These are phyloP conservation scores for Penicillium atrosanguineum DNA, from an alignment of 495 filamentous ascomycete species.

Conservation along the genomic window DNA sequence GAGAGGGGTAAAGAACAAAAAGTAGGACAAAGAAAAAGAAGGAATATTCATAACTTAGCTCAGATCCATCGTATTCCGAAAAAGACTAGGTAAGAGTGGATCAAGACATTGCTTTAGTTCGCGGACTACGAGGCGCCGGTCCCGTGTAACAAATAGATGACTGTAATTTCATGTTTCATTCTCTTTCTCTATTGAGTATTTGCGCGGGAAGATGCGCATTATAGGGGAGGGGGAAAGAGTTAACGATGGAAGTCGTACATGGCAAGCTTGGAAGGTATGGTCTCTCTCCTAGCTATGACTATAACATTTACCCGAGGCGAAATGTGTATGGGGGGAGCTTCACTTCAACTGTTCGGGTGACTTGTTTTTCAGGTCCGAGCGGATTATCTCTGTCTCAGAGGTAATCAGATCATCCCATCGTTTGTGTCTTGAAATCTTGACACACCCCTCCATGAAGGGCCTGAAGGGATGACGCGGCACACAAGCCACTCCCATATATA, in stretches of 20 bases:
- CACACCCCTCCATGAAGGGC: conserved; percentile 1
- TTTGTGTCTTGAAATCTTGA: conserved; percentile 15
- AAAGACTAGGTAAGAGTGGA: conserved; percentile 28
- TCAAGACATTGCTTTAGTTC: conserved; percentile 27
- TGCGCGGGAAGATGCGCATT: not conserved
- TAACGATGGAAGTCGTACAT: too few species aligned
- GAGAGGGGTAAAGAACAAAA: conserved; percentile 12
- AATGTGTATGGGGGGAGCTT: not conserved
- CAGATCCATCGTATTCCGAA: conserved; percentile 14
- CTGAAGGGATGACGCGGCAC: conserved; percentile 6
- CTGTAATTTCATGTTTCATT: conserved; percentile 26
- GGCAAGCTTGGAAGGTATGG: not conserved
- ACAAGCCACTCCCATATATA: not conserved
- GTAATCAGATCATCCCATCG: conserved; percentile 18
- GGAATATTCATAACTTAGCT: conserved; percentile 7
- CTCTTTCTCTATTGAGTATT: not conserved
- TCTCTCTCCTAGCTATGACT: too few species aligned
- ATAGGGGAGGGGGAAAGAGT: not conserved
- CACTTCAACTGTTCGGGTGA: not conserved
- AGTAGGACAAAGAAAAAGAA: conserved; percentile 11
- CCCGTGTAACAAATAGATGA: conserved; percentile 33
- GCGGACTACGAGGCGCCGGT: conserved; percentile 18
- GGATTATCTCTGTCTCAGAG: conserved; percentile 1
- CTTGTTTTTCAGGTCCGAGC: conserved; percentile 1
- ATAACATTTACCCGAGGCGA: too few species aligned